Evolutionary conservation across 768 basidiomycete species (phyloP).

Genomic region (Collybiopsis luxurians): DNA sequence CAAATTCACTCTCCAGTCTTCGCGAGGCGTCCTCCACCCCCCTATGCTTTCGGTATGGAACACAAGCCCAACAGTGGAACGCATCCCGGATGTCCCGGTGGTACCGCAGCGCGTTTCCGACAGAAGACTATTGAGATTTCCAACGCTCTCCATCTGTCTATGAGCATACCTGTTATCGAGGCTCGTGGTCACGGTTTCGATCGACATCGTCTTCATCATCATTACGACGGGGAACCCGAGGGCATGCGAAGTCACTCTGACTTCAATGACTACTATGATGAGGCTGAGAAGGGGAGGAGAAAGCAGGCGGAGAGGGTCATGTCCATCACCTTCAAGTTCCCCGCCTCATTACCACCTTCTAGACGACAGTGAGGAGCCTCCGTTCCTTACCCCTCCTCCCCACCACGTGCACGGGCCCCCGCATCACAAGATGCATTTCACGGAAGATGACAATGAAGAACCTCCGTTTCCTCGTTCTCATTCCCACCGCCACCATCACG

Average conservation of each 20-base stretch:
- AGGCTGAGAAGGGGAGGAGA: no score
- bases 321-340: no score
- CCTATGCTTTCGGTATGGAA: no score
- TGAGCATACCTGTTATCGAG: slow-evolving; percentile 53
- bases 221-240: slow-evolving; percentile 7
- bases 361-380: slow-evolving; percentile 11
- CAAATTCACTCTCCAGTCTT: no score
- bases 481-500: slow-evolving; percentile 22
- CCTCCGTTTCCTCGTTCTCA: slow-evolving; percentile 13
- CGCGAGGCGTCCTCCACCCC: no score
- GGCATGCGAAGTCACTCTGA: slow-evolving; percentile 10
- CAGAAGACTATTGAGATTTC: slow-evolving; percentile 48
- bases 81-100: no score
- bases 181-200: slow-evolving; percentile 1
- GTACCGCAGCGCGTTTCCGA: no score
- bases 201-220: slow-evolving; percentile 7
- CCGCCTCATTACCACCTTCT: slow-evolving; percentile 29
- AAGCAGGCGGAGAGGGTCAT: no score
- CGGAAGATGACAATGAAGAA: slow-evolving; percentile 1
- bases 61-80: no score
- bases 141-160: slow-evolving; percentile 51
- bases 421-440: slow-evolving; percentile 4
- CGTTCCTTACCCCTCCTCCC: not conserved
- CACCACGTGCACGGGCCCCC: not conserved
- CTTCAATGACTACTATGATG: no score